Evolutionary conservation across 768 basidiomycete species (phyloP), one percentile per base, ranked within the genome.

Genomic region (Cystobasidium onofrii): DNA sequence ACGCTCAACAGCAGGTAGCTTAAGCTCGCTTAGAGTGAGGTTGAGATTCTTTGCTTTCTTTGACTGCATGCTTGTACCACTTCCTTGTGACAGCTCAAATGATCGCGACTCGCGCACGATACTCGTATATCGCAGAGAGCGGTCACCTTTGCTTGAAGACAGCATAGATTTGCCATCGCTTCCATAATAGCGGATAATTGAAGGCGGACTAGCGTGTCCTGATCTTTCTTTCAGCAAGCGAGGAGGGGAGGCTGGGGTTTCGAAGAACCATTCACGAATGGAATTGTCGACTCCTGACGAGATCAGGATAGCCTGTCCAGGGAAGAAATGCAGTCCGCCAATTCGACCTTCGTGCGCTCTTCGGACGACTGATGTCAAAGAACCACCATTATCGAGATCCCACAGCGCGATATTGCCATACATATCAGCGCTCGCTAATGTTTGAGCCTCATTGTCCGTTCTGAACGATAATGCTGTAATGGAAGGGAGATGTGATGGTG

Each of bases 251-350:
- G 90, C 89, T 0, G 92, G 91, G 0, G 93, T 90, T 78, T 98
- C 96, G 78, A 95, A 94, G 25, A 95, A 80, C 94, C 95, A 98
- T 93, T 99, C 94, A 85, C 97, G 97, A 74, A 99, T 86, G 77
- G 91, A 90, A 80, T 99, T 99, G 79, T 98, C 96, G 75, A 89
- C 90, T 25, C 92, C 90, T 1, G 90, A 91, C 39, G 88, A 93
- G 74, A 98, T 85, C 60, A 99, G 83, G 15, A 99, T 82, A 9
- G 93, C 91, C 79, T 99, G 95, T 1, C 93, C 90, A 1, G 92
- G 88, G 7, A 97, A 86, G 92, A 94, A 99, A 79, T 95, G 88
- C 4, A 95, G 80, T 0, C 89, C 86, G 54, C 87, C 88, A 29
- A 98, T 86, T 1, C 88, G 85, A 20, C 89, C 88, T 74, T 96